Evolutionary conservation across 2,329 filamentous ascomycete genomes (phyloP).

Genomic region (Pseudocercospora vitis): DNA sequence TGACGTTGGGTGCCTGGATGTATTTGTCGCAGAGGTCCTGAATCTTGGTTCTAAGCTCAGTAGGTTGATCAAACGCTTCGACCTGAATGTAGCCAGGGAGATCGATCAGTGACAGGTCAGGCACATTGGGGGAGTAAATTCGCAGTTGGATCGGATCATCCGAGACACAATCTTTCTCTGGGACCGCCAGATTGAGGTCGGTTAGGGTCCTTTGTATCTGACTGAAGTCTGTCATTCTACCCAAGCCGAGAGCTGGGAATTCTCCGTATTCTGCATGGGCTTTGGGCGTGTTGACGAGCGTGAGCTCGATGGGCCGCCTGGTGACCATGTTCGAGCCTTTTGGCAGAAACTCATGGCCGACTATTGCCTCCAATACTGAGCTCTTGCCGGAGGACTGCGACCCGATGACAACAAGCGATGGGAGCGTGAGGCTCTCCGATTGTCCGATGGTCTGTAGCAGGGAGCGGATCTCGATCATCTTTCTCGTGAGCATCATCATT

Average conservation of each 20-base stretch:
- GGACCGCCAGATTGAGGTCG: conserved; percentile 90
- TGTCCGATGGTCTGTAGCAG: conserved; percentile 91
- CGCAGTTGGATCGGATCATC: conserved; percentile 95
- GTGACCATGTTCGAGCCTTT: conserved; percentile 99
- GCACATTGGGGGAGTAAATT: conserved; percentile 93
- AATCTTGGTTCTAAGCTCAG: conserved; percentile 92
- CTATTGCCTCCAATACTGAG: conserved; percentile 93
- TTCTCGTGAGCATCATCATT: conserved; percentile 98
- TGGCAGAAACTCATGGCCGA: conserved; percentile 94
- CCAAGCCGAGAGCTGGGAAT: conserved; percentile 86
- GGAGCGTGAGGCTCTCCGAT: conserved; percentile 80
- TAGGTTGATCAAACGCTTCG: conserved; percentile 82
- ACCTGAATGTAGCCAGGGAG: conserved; percentile 97
- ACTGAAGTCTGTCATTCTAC: conserved; percentile 86
- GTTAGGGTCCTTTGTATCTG: conserved; percentile 92
- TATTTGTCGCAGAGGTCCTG: conserved; percentile 97
- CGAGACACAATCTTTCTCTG: conserved; percentile 86
- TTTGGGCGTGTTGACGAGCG: conserved; percentile 89
- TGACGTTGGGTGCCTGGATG: conserved; percentile 92
- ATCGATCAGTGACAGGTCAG: conserved; percentile 93
- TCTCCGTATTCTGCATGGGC: conserved; percentile 89
- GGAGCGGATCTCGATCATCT: conserved; percentile 98
- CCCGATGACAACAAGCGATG: conserved; percentile 98
- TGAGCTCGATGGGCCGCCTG: conserved; percentile 89
- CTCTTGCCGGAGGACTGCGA: conserved; percentile 98